phyloP scores from a whole-genome alignment of 2,329 filamentous ascomycete species.

The Ophiocordyceps polyrhachis-furcata region DNA sequence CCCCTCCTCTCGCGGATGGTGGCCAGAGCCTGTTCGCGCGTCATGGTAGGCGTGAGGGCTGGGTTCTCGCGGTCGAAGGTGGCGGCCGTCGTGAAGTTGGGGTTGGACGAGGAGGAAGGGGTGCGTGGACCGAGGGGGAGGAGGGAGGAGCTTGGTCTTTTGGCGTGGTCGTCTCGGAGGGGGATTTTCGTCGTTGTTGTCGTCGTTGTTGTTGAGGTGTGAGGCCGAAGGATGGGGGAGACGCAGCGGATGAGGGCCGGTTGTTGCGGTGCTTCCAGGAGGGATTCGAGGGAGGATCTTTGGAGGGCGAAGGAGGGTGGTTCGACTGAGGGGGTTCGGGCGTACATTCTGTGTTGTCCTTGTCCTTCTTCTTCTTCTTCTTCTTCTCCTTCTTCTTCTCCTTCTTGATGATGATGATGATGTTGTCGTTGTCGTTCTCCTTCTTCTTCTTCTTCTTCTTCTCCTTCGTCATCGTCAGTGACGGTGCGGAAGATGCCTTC shows the following conservation, averaged over 20 bases:
- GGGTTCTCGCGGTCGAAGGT: slow-evolving; percentile 7
- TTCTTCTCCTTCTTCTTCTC: neutral
- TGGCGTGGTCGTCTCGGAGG: slow-evolving; percentile 17
- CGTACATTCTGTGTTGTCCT: slow-evolving; percentile 15
- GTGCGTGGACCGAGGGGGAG: slow-evolving; percentile 23
- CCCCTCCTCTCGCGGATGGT: slow-evolving; percentile 57
- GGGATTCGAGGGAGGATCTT: slow-evolving; percentile 40
- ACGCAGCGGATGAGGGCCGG: slow-evolving; percentile 6
- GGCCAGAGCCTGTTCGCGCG: slow-evolving; percentile 55
- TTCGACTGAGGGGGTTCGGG: slow-evolving; percentile 42
- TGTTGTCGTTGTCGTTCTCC: neutral
- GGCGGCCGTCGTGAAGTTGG: slow-evolving; percentile 26
- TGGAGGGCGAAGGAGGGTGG: slow-evolving; percentile 36
- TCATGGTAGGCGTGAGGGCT: slow-evolving; percentile 45
- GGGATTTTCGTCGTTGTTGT: neutral
- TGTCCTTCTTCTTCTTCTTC: neutral
- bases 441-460: slow-evolving; percentile 4
- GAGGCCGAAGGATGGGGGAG: neutral
- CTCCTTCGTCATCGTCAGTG: slow-evolving; percentile 31
- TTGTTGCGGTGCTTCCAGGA: slow-evolving; percentile 35
- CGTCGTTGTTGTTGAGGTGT: neutral
- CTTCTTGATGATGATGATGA: too few species aligned
- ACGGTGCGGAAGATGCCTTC: slow-evolving; percentile 45
- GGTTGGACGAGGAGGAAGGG: slow-evolving; percentile 24
- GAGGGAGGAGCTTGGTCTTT: slow-evolving; percentile 19